Percentiles rank a stretch among this genome's conserved stretches.
These are phyloP conservation scores for Scleroderma bovista DNA, from an alignment of 768 basidiomycete species.

Conservation along the genomic window DNA sequence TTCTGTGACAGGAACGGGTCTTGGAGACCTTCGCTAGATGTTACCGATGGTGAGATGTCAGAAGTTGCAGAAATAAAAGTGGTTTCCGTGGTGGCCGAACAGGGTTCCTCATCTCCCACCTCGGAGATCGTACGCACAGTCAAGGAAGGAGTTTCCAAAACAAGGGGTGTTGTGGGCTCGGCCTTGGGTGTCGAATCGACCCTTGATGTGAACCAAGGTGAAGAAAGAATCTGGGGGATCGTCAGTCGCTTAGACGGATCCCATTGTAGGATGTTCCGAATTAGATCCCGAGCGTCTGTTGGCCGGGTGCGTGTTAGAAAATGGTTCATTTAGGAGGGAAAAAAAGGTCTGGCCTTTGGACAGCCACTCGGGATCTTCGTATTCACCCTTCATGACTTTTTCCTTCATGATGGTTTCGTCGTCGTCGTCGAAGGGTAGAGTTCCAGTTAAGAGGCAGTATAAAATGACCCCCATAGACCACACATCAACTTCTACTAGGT, in stretches of 20 bases:
- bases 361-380: constrained; percentile 91
- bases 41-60: constrained; percentile 41
- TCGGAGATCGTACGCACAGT: constrained; percentile 13
- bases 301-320: constrained; percentile 4
- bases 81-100: constrained; percentile 43
- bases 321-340: background rate
- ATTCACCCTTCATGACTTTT: constrained; percentile 80
- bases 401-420: constrained; percentile 78
- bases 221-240: constrained; percentile 80
- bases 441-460: constrained; percentile 84
- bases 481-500: constrained; percentile 75
- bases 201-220: constrained; percentile 73
- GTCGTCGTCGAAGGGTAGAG: constrained; percentile 87
- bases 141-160: constrained; percentile 25
- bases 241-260: constrained; percentile 72
- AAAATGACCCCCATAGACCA: constrained; percentile 95
- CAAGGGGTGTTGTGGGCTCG: constrained; percentile 27
- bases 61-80: constrained; percentile 53
- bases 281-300: constrained; percentile 80
- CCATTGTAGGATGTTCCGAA: constrained; percentile 69
- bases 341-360: constrained; percentile 56
- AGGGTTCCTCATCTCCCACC: constrained; percentile 23
- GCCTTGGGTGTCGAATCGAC: constrained; percentile 7
- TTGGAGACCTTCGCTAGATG: constrained; percentile 38
- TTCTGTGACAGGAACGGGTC: constrained; percentile 7